Base-by-base conservation (phyloP, 306 rosid species). In the Chamaecrista fasciculata region DNA sequence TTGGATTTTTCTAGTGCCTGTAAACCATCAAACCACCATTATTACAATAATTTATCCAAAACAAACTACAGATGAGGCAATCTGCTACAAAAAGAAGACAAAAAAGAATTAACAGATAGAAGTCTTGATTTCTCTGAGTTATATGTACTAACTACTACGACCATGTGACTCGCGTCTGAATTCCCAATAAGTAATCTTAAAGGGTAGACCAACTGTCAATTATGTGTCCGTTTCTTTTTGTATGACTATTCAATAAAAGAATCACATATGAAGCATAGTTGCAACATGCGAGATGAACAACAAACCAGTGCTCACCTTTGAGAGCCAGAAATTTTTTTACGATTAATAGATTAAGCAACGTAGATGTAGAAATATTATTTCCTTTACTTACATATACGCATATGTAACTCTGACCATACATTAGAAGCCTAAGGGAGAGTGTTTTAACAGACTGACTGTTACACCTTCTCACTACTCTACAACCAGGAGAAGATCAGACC, bases 1-100 rank as follows among this genome's bases (percentile, higher is more conserved):
- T 86, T 94, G 8, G 96, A 85, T 78, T 88, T 94, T 77, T 94
- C 99, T 20, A 90, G 86, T 63, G 99, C 99, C 99, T 94, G 87
- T 9, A 39, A 53, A 44, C 24, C 56, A 44, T 31, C 20, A 34
- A 34, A 78, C 56, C 48, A 42, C 21, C 63, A 6, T 48, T 15
- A 66, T 57, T 7, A 11, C 34, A 63, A 59, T 43, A 36, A 63
- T 47, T 43, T 50, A 40, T 8, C 31, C 24, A 47, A 66, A 49
- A 58, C 34, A 42, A 62, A 61, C 19, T 33, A 56, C 21, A 49
- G 15, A 6, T 0, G 14, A 16, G 42, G 19, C 42, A 16, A 15
- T 8, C 64, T 11, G 8, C 16, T n/a, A 31, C 25, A 18, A 0
- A n/a, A n/a, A 59, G 19, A 59, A 59, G 65, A 18, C n/a, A 37